phyloP scores from a whole-genome alignment of 1,139 yeast species.

The Waltiozyma sp. region DNA sequence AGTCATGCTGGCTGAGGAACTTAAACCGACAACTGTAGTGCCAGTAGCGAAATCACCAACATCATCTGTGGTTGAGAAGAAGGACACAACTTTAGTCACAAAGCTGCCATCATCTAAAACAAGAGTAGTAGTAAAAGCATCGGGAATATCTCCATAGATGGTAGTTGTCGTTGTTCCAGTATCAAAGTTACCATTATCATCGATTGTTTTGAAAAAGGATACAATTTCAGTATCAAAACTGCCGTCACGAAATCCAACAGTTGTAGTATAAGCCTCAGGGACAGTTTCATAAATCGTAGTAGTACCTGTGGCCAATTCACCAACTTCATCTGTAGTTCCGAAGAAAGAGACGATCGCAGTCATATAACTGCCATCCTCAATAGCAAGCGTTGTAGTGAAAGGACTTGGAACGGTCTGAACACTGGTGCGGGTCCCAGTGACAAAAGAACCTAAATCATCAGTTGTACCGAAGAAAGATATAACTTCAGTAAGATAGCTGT shows the following conservation, averaged over 20 bases:
- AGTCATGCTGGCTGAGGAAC: too few species aligned
- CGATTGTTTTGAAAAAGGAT: conserved; percentile 2
- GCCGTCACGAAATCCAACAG: neutral
- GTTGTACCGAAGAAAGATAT: neutral
- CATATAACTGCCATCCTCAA: neutral
- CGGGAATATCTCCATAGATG: too few species aligned
- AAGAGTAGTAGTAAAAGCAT: too few species aligned
- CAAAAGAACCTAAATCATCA: neutral
- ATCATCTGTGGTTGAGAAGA: too few species aligned
- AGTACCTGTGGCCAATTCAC: neutral
- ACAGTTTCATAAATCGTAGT: neutral
- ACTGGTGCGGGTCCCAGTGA: neutral
- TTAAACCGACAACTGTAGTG: too few species aligned
- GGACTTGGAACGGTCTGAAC: neutral
- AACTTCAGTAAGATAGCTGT: neutral
- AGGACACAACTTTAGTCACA: too few species aligned
- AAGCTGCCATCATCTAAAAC: too few species aligned
- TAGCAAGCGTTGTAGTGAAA: conserved; percentile 1
- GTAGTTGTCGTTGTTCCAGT: neutral
- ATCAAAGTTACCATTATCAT: conserved; percentile 1
- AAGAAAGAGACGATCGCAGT: neutral
- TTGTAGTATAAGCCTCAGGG: conserved; percentile 1
- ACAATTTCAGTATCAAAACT: conserved; percentile 1
- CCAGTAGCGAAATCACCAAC: too few species aligned
- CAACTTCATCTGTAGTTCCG: neutral